Evolutionary conservation across 768 basidiomycete species (phyloP), one percentile per base, ranked within the genome.

Genomic region (Rhodotorula graminis): DNA sequence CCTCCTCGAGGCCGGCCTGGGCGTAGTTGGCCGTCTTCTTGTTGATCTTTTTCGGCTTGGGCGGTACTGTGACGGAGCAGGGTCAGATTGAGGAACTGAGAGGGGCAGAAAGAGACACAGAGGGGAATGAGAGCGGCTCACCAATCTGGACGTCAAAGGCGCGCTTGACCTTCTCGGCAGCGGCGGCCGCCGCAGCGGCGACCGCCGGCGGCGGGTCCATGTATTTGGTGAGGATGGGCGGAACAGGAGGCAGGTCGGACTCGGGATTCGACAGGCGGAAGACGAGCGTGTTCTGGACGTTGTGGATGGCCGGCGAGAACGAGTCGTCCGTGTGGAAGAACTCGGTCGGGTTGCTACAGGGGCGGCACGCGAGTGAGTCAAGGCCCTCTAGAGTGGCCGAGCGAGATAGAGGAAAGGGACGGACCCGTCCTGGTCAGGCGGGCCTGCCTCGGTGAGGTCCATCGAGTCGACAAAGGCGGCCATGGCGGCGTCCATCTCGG

Each of bases 251-350:
- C 16, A 95, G 84, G 67, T 91, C 84, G 14, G 84, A 84, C 31
- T 84, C 81, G n/a, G 94, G 80, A 79, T 96, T 90, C 4, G 86
- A 82, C 29, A 89, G 52, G 33, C 78, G 77, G 78, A 96, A 94
- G 81, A 95, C 91, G 77, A 93, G 87, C 21, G 93, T 93, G 83
- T 96, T 93, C 80, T 94, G 95, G 68, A 89, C 85, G 64, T 94
- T 88, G 78, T 99, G 94, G 46, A 96, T 84, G 8, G 90, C 87
- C 3, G 95, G 93, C 77, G 95, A 96, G 81, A 86, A 96, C 2
- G 93, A 91, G 3, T 88, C 82, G 7, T 84, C 82, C 0, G 89
- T 85, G 69, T 89, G 87, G 79, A 89, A 95, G 92, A 92, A 98
- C 7, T 88, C 84, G 6, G 78, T 77, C 18, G 84, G 85, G 53